A percentile compares a stretch with the other conserved stretches of the same genome.
Evolutionary conservation across 2,329 filamentous ascomycete genomes (phyloP).

Genomic region (Geoglossum cookeanum): DNA sequence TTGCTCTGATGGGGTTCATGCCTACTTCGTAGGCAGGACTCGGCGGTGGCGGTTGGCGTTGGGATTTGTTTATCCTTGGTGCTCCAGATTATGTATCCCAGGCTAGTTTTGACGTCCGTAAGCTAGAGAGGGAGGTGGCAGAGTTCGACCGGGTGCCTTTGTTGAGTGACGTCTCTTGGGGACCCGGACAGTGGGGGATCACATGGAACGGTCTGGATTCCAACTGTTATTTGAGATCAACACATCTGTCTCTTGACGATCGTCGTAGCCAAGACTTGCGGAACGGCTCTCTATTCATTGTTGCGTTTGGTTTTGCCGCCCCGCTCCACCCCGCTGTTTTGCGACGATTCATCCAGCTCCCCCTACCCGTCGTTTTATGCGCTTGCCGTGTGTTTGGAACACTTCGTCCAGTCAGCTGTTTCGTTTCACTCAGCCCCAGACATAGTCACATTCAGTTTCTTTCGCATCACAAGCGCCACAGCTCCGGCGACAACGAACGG

Average conservation of each 20-base stretch:
- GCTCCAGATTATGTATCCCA: too few relatives aligned
- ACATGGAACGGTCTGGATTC: background rate
- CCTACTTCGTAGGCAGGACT: too few relatives aligned
- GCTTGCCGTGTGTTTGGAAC: background rate
- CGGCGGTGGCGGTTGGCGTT: too few relatives aligned
- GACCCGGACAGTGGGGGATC: background rate
- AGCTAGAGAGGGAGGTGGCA: background rate
- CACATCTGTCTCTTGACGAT: background rate
- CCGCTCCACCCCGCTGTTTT: background rate
- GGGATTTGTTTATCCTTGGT: too few relatives aligned
- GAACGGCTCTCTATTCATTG: background rate
- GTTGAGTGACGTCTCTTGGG: background rate
- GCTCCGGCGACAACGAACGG: background rate
- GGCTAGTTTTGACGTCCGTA: too few relatives aligned
- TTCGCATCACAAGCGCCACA: background rate
- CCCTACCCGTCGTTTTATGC: background rate
- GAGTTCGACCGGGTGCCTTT: background rate
- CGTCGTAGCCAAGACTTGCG: background rate
- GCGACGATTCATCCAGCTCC: background rate
- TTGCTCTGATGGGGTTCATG: background rate
- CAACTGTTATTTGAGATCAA: background rate
- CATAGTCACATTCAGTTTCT: background rate
- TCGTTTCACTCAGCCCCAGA: background rate
- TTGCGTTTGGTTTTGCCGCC: background rate
- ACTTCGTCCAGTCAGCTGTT: background rate